Percentiles rank a stretch among this genome's conserved stretches.
Conservation (phyloP, 2,329 filamentous ascomycete species). For the Colletotrichum spinosum region DNA sequence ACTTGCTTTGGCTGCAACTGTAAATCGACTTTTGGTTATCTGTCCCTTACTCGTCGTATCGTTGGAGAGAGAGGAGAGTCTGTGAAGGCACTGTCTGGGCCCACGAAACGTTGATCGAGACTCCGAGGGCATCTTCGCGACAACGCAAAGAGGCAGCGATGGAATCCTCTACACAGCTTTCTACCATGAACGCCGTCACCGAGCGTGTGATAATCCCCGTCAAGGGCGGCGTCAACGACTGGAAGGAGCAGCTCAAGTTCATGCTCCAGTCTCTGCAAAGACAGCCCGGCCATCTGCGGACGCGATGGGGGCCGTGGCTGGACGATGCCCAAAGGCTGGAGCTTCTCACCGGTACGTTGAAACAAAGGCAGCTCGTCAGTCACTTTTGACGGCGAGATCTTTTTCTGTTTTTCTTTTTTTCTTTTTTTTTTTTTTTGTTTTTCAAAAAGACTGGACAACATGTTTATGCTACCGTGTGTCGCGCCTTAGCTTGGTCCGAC, state of each 20-base stretch:
- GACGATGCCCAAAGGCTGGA: conserved; percentile 44
- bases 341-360: conserved; percentile 40
- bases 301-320: conserved; percentile 44
- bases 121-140: too few relatives aligned
- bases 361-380: neutral
- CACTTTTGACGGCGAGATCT: conserved; percentile 1
- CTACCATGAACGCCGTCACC: conserved; percentile 33
- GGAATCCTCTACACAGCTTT: conserved; percentile 33
- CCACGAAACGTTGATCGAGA: too few relatives aligned
- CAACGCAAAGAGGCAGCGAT: conserved; percentile 12
- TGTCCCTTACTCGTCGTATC: neutral
- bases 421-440: too few relatives aligned
- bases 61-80: neutral
- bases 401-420: too few relatives aligned
- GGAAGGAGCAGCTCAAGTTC: conserved; percentile 44
- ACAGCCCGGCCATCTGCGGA: conserved; percentile 44
- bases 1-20: conserved; percentile 8
- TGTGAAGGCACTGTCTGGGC: neutral
- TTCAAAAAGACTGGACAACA: neutral
- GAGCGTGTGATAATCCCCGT: conserved; percentile 41
- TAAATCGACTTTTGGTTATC: conserved; percentile 5
- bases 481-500: conserved; percentile 40
- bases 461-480: neutral
- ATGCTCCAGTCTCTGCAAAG: conserved; percentile 43
- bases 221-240: conserved; percentile 41